Conservation (phyloP, 164 flowering plant genomes). For the Umbilicus rupestris region DNA sequence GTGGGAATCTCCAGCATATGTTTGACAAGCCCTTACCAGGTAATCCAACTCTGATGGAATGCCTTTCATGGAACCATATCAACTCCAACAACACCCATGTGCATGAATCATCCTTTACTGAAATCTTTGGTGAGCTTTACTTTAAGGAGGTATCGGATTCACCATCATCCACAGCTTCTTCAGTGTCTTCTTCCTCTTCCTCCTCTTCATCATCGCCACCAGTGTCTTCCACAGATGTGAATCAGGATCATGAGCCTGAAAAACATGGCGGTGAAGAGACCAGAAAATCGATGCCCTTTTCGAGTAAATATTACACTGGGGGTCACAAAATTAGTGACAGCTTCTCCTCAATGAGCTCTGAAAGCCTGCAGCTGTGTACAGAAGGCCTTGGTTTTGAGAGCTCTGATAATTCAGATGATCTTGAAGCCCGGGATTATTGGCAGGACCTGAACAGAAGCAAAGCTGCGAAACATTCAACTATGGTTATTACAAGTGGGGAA, state of each 20-base stretch:
- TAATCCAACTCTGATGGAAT: conserved; percentile 38
- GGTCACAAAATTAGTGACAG: conserved; percentile 24
- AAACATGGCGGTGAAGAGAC: conserved; percentile 1
- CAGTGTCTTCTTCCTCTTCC: conserved; percentile 6
- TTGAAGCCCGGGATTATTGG: conserved; percentile 12
- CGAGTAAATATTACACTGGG: background rate
- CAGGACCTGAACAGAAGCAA: background rate
- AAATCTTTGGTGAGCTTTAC: conserved; percentile 73
- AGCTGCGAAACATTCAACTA: too few species aligned
- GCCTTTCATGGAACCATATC: conserved; percentile 52
- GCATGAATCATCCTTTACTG: conserved; percentile 38
- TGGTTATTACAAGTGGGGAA: background rate
- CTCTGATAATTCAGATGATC: conserved; percentile 55
- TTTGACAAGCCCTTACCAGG: conserved; percentile 53
- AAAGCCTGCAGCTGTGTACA: conserved; percentile 58
- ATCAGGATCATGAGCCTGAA: background rate
- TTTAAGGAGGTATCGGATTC: conserved; percentile 32
- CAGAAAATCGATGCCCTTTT: conserved; percentile 6
- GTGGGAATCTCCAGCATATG: conserved; percentile 55
- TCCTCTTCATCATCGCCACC: conserved; percentile 3
- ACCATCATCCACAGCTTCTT: conserved; percentile 11
- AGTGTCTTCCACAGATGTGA: conserved; percentile 8
- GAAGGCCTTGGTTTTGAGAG: conserved; percentile 86
- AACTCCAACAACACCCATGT: conserved; percentile 25
- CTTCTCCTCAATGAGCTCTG: conserved; percentile 35